Base-by-base conservation (phyloP, 805 yeast genomes). In the Pichia manshurica region DNA sequence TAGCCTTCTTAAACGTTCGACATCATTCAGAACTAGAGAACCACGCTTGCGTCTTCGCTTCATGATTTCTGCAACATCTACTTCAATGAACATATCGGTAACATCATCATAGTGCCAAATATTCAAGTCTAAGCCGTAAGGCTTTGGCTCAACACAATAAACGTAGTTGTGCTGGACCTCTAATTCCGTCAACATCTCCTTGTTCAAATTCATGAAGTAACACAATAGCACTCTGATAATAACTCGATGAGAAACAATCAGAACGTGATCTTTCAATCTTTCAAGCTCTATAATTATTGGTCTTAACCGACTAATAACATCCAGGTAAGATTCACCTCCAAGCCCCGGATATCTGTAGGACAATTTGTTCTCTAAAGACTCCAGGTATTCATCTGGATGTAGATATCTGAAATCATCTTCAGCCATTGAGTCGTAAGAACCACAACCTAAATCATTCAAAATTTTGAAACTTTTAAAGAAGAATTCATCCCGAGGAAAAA, bases 311-410 rank as follows among this genome's bases (percentile, higher is more conserved):
- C 65, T 56, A 16, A 66, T 64, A 23, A 66, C 69, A 48, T 66
- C 71, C 40, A 66, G 40, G 42, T 65, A 65, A 1, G 71, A 66
- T 47, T 66, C 71, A n/a, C 71, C 71, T 8, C 69, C 67, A 17
- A 61, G 42, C 13, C 71, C 71, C 2, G 69, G 70, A 36, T 60
- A 66, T 52, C 71, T 56, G 48, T 60, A 66, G 15, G 60, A 51
- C 19, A 67, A 48, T 44, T 56, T 65, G 44, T 67, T 63, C 19
- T 50, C 53, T 51, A 65, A 50, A 33, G 63, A 62, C 39, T 57
- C 60, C 38, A 55, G 41, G 46, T 60, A 66, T 35, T 65, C 67
- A 12, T 54, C 51, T 9, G 58, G 54, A 42, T 61, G 57, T 17
- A 55, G 44, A 10, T 35, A 35, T 34, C 61, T 56, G 46, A 66